These are phyloP conservation scores for Epichloe uncinata DNA, from an alignment of 2,329 filamentous ascomycete species.

Conservation along the genomic window DNA sequence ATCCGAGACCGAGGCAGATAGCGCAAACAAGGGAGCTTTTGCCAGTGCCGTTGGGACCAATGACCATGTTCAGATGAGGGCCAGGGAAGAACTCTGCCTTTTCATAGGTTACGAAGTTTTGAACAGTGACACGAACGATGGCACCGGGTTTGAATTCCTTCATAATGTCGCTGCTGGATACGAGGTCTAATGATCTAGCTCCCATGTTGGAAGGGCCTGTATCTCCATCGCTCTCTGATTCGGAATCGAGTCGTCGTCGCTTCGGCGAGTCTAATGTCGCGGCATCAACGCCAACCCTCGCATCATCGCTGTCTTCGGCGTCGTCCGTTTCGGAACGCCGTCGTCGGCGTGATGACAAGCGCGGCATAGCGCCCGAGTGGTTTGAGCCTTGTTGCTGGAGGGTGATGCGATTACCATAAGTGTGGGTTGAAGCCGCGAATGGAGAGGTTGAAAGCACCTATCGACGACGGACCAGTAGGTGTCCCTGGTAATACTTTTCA, in stretches of 20 bases:
- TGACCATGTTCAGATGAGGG: constrained; percentile 93
- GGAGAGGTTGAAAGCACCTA: neutral
- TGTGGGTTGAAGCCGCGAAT: neutral
- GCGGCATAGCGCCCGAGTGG: constrained; percentile 14
- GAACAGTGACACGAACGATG: constrained; percentile 74
- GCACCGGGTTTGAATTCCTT: constrained; percentile 56
- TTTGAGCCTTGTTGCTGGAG: neutral
- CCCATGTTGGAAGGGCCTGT: constrained; percentile 6
- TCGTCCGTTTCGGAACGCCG: constrained; percentile 29
- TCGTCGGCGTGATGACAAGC: constrained; percentile 24
- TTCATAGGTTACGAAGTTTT: constrained; percentile 91
- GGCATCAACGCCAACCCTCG: constrained; percentile 12
- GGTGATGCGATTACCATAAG: neutral
- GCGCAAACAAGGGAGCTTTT: constrained; percentile 97
- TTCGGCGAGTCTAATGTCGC: constrained; percentile 20
- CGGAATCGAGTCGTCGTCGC: constrained; percentile 20
- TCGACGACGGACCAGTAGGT: neutral
- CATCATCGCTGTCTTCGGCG: constrained; percentile 21
- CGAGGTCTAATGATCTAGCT: constrained; percentile 6
- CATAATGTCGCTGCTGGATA: constrained; percentile 8
- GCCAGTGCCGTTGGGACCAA: constrained; percentile 95
- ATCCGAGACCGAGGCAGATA: constrained; percentile 86
- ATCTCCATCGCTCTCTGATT: constrained; percentile 10
- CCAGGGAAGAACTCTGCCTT: constrained; percentile 83
- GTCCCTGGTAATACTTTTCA: neutral